Conservation (phyloP, 176 grass and related monocot genomes). For the Leersia perrieri region DNA sequence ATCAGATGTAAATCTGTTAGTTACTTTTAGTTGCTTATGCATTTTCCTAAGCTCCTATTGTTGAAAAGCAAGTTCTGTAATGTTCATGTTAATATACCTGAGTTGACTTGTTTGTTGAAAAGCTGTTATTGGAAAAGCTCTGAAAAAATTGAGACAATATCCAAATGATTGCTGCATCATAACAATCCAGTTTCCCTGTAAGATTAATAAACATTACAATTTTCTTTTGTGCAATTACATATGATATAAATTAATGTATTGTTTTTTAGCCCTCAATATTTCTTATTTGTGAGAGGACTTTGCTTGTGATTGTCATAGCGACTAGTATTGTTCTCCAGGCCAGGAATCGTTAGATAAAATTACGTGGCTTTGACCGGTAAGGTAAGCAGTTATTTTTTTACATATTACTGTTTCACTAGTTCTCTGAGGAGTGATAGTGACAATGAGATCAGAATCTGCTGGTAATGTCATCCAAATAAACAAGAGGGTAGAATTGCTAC, state of each 20-base stretch:
- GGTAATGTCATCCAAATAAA: background rate
- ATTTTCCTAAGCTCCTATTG: background rate
- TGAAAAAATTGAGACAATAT: background rate
- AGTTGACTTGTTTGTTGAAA: conserved; percentile 16
- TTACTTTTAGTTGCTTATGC: background rate
- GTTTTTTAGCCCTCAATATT: background rate
- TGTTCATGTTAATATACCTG: background rate
- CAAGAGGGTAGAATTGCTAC: background rate
- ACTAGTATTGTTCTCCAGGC: background rate
- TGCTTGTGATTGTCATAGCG: background rate
- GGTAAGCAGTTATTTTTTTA: background rate
- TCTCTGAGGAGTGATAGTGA: background rate
- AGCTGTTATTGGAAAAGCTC: background rate
- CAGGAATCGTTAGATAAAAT: background rate
- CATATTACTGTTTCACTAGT: background rate
- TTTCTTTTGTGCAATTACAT: background rate
- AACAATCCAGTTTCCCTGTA: background rate
- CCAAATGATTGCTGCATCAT: background rate
- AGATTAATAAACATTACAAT: background rate
- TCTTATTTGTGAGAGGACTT: background rate
- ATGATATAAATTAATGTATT: background rate
- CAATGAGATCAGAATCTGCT: background rate
- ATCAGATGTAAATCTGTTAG: background rate
- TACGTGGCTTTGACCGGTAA: background rate
- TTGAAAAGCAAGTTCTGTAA: background rate